Evolutionary conservation across 2,329 filamentous ascomycete species (phyloP).

Genomic region (Clonostachys rosea): DNA sequence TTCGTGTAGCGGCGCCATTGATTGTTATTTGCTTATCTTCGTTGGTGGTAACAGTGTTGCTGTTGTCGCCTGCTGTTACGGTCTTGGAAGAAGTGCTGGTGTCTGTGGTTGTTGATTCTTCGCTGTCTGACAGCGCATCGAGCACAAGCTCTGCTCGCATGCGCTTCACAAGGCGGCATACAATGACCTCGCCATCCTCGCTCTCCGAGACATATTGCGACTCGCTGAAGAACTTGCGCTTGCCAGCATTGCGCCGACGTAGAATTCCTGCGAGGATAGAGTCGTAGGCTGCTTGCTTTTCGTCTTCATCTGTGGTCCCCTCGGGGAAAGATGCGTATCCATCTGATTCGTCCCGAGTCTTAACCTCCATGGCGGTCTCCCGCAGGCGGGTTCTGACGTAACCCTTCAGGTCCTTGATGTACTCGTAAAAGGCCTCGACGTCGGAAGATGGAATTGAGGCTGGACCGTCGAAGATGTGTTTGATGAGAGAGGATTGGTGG

Average conservation of each 20-base stretch:
- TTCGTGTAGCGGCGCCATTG: slow-evolving; percentile 23
- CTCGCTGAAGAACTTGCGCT: slow-evolving; percentile 49
- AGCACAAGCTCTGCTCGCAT: slow-evolving; percentile 58
- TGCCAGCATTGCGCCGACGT: slow-evolving; percentile 26
- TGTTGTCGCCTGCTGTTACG: slow-evolving; percentile 17
- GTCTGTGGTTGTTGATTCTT: slow-evolving; percentile 23
- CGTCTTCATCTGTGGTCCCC: slow-evolving; percentile 40
- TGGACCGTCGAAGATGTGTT: slow-evolving; percentile 67
- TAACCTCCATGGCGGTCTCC: slow-evolving; percentile 59
- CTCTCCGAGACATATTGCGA: slow-evolving; percentile 43
- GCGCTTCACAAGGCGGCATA: slow-evolving; percentile 53
- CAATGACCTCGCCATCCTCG: slow-evolving; percentile 43
- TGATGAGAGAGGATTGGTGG: slow-evolving; percentile 78
- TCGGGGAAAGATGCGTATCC: slow-evolving; percentile 42
- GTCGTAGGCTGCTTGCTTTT: slow-evolving; percentile 48
- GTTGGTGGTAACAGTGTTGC: slow-evolving; percentile 7
- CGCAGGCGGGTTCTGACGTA: slow-evolving; percentile 65
- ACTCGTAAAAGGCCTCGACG: slow-evolving; percentile 66
- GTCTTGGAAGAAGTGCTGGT: slow-evolving; percentile 20
- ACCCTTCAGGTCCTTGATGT: slow-evolving; percentile 76
- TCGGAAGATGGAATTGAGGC: slow-evolving; percentile 67
- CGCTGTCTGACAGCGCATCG: slow-evolving; percentile 47
- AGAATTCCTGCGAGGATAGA: slow-evolving; percentile 47
- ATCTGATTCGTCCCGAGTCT: slow-evolving; percentile 50
- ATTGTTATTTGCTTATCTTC: slow-evolving; percentile 8